phyloP scores from a whole-genome alignment of 441 rosid species.

The Populus hybrid region DNA sequence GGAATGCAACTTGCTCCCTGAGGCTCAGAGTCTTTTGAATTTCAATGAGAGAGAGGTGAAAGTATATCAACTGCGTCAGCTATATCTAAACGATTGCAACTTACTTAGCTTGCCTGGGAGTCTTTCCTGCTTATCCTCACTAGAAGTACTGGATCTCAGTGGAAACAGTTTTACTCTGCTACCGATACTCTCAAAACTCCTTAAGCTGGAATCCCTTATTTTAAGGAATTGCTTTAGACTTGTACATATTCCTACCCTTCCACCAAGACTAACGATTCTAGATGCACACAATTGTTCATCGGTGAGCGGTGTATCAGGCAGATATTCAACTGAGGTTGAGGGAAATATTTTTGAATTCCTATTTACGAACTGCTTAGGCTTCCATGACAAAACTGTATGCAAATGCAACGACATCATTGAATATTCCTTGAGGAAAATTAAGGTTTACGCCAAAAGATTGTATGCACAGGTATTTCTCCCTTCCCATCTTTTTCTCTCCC shows the following conservation, averaged over 20 bases:
- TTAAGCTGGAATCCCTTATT: background rate
- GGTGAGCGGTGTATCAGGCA: background rate
- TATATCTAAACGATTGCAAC: background rate
- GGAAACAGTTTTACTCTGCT: background rate
- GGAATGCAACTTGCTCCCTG: background rate
- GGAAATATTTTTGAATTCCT: background rate
- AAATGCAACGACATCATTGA: background rate
- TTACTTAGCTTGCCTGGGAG: background rate
- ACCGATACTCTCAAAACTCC: background rate
- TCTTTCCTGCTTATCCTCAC: background rate
- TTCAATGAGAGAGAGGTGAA: background rate
- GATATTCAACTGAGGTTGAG: background rate
- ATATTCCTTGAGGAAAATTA: background rate
- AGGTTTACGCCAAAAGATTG: background rate
- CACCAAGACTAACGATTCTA: background rate
- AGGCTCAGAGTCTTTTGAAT: too few relatives aligned
- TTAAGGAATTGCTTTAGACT: slow-evolving; percentile 4
- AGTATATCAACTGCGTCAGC: background rate
- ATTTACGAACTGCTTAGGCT: slow-evolving; percentile 3
- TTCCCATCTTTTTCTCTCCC: background rate
- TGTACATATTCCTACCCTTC: slow-evolving; percentile 6
- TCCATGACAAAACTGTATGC: background rate
- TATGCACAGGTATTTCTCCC: background rate
- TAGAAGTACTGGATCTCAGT: background rate
- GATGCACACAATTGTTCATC: slow-evolving; percentile 2